Evolutionary conservation across 2,329 filamentous ascomycete genomes (phyloP).

Genomic region (Microascus cirrosus): DNA sequence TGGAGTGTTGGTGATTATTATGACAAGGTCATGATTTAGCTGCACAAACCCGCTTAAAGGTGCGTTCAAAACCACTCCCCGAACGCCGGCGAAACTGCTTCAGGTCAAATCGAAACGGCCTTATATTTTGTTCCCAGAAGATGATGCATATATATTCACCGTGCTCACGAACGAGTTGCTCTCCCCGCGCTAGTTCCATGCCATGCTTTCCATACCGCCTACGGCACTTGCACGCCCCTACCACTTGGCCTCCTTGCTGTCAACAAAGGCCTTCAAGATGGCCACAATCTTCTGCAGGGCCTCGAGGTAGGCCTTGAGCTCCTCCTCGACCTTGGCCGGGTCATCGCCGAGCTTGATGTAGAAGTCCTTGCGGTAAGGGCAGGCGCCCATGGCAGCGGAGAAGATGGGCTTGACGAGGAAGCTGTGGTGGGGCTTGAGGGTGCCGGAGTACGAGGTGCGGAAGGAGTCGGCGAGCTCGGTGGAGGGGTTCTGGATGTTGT

Average conservation of each 20-base stretch:
- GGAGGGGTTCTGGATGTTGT: slow-evolving; percentile 56
- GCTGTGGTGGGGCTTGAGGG: slow-evolving; percentile 84
- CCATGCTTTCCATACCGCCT: not conserved
- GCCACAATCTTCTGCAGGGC: slow-evolving; percentile 65
- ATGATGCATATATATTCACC: not conserved
- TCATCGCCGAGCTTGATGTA: slow-evolving; percentile 74
- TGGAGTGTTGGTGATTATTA: too few relatives aligned
- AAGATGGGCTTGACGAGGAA: slow-evolving; percentile 89
- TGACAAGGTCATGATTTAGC: too few relatives aligned
- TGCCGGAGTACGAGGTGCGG: slow-evolving; percentile 70
- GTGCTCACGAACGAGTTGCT: not conserved
- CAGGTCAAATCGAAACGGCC: too few relatives aligned
- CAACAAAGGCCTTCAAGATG: slow-evolving; percentile 57
- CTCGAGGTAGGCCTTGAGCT: slow-evolving; percentile 62
- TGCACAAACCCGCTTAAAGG: too few relatives aligned
- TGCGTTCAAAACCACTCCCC: too few relatives aligned
- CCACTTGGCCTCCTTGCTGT: slow-evolving; percentile 47
- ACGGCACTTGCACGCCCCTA: slow-evolving; percentile 16
- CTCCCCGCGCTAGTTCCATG: not conserved
- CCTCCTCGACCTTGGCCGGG: slow-evolving; percentile 46
- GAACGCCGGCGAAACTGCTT: too few relatives aligned
- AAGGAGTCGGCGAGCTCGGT: slow-evolving; percentile 83
- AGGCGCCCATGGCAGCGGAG: slow-evolving; percentile 83
- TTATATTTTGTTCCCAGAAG: not conserved
- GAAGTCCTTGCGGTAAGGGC: slow-evolving; percentile 88